Evolutionary conservation across 495 filamentous ascomycete genomes (phyloP).

Genomic region (Hypoxylon cercidicola): DNA sequence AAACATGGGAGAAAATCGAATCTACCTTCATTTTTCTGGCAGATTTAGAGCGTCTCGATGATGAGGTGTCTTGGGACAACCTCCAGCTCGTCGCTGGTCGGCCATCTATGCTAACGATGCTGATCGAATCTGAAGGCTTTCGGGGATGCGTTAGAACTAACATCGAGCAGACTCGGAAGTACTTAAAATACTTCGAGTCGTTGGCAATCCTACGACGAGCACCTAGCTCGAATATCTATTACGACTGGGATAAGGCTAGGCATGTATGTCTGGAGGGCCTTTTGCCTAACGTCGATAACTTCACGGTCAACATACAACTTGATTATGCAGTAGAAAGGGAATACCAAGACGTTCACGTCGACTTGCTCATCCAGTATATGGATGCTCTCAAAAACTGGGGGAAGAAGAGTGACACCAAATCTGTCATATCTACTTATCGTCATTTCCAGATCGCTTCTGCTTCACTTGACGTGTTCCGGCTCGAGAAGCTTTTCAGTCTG

Average conservation of each 20-base stretch:
- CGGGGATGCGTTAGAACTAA: conserved; percentile 1
- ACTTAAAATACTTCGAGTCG: conserved; percentile 37
- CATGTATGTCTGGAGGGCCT: conserved; percentile 37
- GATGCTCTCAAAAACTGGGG: conserved; percentile 7
- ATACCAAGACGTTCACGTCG: conserved; percentile 35
- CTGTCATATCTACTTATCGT: neutral
- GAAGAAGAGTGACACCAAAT: neutral
- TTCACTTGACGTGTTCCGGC: conserved; percentile 34
- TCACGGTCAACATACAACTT: conserved; percentile 36
- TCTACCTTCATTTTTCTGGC: neutral
- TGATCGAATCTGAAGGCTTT: conserved; percentile 9
- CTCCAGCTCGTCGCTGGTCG: conserved; percentile 35
- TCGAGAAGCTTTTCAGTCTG: conserved; percentile 16
- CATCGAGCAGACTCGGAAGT: conserved; percentile 29
- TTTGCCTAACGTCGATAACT: conserved; percentile 39
- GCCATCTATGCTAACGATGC: conserved; percentile 17
- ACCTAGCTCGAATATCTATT: conserved; percentile 34
- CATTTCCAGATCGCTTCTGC: conserved; percentile 36
- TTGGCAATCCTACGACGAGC: conserved; percentile 43
- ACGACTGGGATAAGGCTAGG: conserved; percentile 24
- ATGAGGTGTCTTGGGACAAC: conserved; percentile 6
- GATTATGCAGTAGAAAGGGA: conserved; percentile 10
- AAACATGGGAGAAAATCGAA: neutral
- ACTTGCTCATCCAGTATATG: conserved; percentile 34
- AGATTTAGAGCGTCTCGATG: conserved; percentile 21